These are phyloP conservation scores for Gryganskiella cystojenkinii DNA, from an alignment of 192 early-diverging fungal species.

Conservation along the genomic window DNA sequence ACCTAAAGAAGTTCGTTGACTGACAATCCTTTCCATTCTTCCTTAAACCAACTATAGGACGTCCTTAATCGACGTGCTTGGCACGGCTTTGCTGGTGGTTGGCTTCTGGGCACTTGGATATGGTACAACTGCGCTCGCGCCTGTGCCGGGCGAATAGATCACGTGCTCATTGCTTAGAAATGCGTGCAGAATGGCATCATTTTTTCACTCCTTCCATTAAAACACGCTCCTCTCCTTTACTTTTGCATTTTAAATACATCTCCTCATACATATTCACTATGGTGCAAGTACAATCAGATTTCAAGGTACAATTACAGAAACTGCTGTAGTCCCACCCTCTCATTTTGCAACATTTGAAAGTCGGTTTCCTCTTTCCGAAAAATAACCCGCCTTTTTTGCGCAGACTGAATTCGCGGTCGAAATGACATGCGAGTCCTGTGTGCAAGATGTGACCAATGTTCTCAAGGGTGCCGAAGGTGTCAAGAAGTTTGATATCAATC, in stretches of 20 bases:
- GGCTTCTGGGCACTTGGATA: conserved; percentile 49
- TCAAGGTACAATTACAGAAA: conserved; percentile 18
- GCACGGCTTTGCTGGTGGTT: conserved; percentile 68
- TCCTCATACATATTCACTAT: conserved; percentile 15
- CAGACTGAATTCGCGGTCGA: conserved; percentile 88
- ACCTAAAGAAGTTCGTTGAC: neutral
- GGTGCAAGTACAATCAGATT: conserved; percentile 32
- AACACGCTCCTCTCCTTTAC: too few species aligned
- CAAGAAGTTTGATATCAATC: conserved; percentile 70
- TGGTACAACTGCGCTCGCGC: too few species aligned
- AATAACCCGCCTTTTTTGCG: neutral
- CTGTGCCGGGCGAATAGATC: too few species aligned
- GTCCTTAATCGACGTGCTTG: conserved; percentile 76
- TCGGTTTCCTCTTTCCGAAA: neutral
- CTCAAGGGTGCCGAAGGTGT: conserved; percentile 64
- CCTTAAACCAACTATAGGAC: conserved; percentile 65
- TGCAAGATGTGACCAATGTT: conserved; percentile 70
- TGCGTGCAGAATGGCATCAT: too few species aligned
- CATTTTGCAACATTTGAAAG: neutral
- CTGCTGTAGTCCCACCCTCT: neutral
- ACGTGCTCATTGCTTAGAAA: too few species aligned
- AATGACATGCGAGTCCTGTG: conserved; percentile 88
- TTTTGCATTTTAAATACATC: neutral
- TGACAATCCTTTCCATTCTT: neutral
- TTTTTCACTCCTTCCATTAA: too few species aligned